These are phyloP conservation scores for Stemphylium beticola DNA, from an alignment of 2,329 filamentous ascomycete genomes.

Conservation along the genomic window DNA sequence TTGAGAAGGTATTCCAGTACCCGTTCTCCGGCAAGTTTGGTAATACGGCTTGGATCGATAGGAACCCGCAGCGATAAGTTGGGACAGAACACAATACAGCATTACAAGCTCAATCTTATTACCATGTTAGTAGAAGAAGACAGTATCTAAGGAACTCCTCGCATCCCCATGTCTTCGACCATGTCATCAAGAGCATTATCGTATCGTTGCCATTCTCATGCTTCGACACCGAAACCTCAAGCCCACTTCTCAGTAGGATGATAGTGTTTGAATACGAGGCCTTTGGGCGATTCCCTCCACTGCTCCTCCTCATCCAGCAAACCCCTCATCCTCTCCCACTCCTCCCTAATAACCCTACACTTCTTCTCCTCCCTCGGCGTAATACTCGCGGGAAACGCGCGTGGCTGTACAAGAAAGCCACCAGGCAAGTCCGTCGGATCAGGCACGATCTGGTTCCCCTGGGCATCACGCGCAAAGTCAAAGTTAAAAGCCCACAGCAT, in stretches of 20 bases:
- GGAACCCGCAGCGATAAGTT: constrained; percentile 15
- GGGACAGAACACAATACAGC: no score
- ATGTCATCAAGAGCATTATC: no score
- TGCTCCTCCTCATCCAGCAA: constrained; percentile 25
- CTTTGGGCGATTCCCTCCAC: constrained; percentile 30
- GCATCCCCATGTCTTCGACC: no score
- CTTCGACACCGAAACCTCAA: no score
- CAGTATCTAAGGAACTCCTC: no score
- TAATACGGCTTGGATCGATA: constrained; percentile 59
- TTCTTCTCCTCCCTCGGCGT: constrained; percentile 17
- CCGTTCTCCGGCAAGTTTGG: constrained; percentile 51
- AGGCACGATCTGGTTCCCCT: constrained; percentile 16
- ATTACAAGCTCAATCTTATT: no score
- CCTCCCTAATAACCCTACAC: constrained; percentile 12
- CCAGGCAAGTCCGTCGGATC: constrained; percentile 23
- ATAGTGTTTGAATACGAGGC: constrained; percentile 22
- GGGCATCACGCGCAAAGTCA: neutral
- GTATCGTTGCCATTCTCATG: no score
- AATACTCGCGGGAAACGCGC: constrained; percentile 25
- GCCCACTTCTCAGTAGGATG: no score
- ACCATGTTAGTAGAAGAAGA: no score
- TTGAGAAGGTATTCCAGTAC: constrained; percentile 40
- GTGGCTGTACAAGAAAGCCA: constrained; percentile 26
- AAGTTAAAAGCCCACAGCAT: constrained; percentile 46
- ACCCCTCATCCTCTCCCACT: constrained; percentile 25